Evolutionary conservation across 495 filamentous ascomycete species (phyloP), one percentile per base, ranked within the genome.

Genomic region (Neurospora terricola): DNA sequence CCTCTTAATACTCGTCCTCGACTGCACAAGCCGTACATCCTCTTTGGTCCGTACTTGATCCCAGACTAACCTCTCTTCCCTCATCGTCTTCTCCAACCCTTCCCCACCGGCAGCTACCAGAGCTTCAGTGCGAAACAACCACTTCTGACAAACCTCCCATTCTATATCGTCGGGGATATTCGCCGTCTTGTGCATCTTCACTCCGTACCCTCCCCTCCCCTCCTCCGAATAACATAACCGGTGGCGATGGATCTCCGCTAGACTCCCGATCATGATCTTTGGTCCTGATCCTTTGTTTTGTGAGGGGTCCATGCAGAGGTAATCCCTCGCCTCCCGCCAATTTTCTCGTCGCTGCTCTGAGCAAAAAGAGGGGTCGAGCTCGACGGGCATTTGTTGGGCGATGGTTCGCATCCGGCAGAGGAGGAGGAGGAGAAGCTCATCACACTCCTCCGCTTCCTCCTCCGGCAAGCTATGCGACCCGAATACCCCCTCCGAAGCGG

Each of bases 81-180:
- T 16, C 70, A 37, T 74, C 30, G 16, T 74, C 68, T 66, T 74
- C 18, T 72, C 42, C 72, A 38, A 40, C 6, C 42, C 72, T 68
- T 66, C 76, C 8, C 69, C 38, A 1, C 68, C 11, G 77, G 78
- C 77, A 83, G 66, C 11, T 43, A 43, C 23, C 4, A 59, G 11
- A 0, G 23, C 77, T 39, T 79, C 79, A 0, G 76, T 38, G 5
- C 78, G 74, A 70, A 85, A 85, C 21, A 86, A 71, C 82, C 82
- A 86, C 81, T 85, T 85, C 38, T 81, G 79, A 54, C 78, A 82
- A 36, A 81, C 75, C 70, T 80, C 77, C 77, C 77, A 78, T 18
- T 71, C 76, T n/a, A 78, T 30, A 1, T 37, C 70, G 0, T 48
- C 54, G 11, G 40, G 23, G 3, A 75, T 54, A 21, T 69, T 59